These are phyloP conservation scores for Teunomyces aglyptinius DNA, from an alignment of 805 yeast species.

Conservation along the genomic window DNA sequence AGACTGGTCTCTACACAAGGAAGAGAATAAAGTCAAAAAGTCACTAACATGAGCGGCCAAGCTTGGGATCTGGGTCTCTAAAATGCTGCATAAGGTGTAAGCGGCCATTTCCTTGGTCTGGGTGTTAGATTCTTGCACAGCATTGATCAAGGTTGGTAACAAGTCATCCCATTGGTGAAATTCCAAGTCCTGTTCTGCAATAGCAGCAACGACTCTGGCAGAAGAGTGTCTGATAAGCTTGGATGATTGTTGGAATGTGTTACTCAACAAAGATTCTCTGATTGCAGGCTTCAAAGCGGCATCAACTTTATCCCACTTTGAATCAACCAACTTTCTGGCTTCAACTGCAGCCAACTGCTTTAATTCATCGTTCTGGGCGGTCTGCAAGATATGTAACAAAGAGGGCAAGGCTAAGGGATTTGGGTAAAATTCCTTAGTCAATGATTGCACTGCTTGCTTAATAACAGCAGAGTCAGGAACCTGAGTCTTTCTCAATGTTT, in stretches of 20 bases:
- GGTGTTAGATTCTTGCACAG: conserved; percentile 45
- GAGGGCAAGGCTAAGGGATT: conserved; percentile 76
- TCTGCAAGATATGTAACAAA: conserved; percentile 75
- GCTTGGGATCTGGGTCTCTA: conserved; percentile 66
- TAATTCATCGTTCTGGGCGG: conserved; percentile 63
- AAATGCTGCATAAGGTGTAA: conserved; percentile 70
- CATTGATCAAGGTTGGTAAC: conserved; percentile 65
- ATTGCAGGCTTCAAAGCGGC: conserved; percentile 55
- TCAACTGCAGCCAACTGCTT: conserved; percentile 96
- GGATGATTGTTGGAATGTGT: conserved; percentile 65
- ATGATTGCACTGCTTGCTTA: conserved; percentile 75
- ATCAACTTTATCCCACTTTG: conserved; percentile 64
- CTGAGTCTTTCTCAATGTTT: conserved; percentile 72
- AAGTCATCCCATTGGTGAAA: conserved; percentile 70
- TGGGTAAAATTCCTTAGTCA: conserved; percentile 72
- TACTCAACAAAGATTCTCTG: conserved; percentile 63
- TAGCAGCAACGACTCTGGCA: conserved; percentile 85
- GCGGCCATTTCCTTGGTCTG: conserved; percentile 80
- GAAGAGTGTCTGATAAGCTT: conserved; percentile 78
- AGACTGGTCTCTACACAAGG: conserved; percentile 59
- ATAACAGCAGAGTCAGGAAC: conserved; percentile 80
- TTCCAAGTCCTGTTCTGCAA: conserved; percentile 72
- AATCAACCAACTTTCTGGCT: conserved; percentile 75
- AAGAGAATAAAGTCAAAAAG: conserved; percentile 67
- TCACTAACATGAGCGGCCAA: conserved; percentile 60